Base-by-base conservation (phyloP, 2,329 filamentous ascomycete species). In the Xylariaceae sp. region DNA sequence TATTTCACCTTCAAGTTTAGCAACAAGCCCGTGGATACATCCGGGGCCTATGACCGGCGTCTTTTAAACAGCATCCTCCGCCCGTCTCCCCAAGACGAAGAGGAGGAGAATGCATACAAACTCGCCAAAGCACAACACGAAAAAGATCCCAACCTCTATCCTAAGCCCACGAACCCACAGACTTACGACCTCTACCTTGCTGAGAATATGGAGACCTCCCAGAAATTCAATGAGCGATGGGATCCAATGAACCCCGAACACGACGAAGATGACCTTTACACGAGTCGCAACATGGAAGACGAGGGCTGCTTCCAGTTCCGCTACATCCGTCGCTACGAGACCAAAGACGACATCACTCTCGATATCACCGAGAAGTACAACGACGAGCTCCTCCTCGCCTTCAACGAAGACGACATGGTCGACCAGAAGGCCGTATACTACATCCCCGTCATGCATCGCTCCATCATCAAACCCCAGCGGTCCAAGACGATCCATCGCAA, bases 1-100 rank as follows among this genome's bases (percentile, higher is more conserved):
- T 86, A 86, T 59, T 78, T 85, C 52, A 80, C 82, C 12, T 73
- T 86, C 67, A 86, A 86, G 64, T 85, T 86, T 64, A 74, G 75
- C 41, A 80, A 76, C 53, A 83, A 83, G 60, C 83, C 83, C 3
- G 76, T 85, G 22, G 67, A 75, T 8, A 69, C 72, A 44, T 68
- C 66, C 35, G 69, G 58, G 37, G 66, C 66, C 36, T 85, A 83
- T 62, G 80, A 85, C 61, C 70, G 68, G 39, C 80, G 83, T 29
- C 71, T 86, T 21, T 74, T 83, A 37, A 76, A 74, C 55, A 77
- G 78, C 52, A 65, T 86, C 45, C 74, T 86, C 56, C 75, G 76
- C 52, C 82, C 82, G 20, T 74, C 82, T 48, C 75, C 80, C 42
- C 70, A 72, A 46, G 75, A 72, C 12, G 67, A 75, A 1, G 75